Evolutionary conservation across 1,284 basidiomycete genomes (phyloP).

Genomic region (Tilletia walkeri): DNA sequence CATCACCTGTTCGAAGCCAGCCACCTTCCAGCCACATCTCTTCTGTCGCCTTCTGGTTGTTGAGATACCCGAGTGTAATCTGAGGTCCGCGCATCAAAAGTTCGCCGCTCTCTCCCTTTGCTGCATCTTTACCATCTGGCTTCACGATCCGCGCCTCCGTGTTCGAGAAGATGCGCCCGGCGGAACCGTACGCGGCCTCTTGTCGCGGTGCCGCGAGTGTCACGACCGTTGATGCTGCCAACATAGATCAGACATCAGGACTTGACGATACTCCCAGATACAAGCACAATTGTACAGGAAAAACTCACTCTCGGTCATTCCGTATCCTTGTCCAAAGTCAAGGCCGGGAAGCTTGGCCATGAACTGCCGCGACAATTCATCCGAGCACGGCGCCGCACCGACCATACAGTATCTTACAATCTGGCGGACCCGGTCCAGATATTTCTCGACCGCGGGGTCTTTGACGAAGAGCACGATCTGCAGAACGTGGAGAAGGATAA

Average conservation of each 20-base stretch:
- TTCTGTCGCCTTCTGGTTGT: constrained; percentile 47
- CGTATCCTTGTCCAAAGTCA: constrained; percentile 45
- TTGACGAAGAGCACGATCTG: constrained; percentile 31
- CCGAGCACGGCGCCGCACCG: constrained; percentile 42
- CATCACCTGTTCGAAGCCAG: constrained; percentile 48
- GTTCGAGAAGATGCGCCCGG: constrained; percentile 31
- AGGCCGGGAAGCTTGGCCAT: constrained; percentile 32
- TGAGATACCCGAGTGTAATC: constrained; percentile 59
- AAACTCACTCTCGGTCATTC: neutral
- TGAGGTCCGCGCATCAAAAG: constrained; percentile 60
- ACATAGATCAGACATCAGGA: neutral
- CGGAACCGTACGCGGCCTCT: constrained; percentile 10
- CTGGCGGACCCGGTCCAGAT: constrained; percentile 31
- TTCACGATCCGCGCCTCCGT: constrained; percentile 43
- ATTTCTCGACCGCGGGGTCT: constrained; percentile 22
- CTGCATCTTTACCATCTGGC: constrained; percentile 44
- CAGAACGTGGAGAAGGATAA: neutral
- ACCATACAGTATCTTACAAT: constrained; percentile 41
- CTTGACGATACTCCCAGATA: no score
- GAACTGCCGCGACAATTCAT: constrained; percentile 40
- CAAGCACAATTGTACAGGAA: no score
- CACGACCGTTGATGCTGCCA: constrained; percentile 27
- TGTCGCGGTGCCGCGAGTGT: constrained; percentile 1
- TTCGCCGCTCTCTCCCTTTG: constrained; percentile 57
- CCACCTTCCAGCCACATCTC: constrained; percentile 42